Percentiles rank a stretch among this genome's conserved stretches.
Evolutionary conservation across 2,329 filamentous ascomycete genomes (phyloP).

Genomic region (Alternaria conjuncta): DNA sequence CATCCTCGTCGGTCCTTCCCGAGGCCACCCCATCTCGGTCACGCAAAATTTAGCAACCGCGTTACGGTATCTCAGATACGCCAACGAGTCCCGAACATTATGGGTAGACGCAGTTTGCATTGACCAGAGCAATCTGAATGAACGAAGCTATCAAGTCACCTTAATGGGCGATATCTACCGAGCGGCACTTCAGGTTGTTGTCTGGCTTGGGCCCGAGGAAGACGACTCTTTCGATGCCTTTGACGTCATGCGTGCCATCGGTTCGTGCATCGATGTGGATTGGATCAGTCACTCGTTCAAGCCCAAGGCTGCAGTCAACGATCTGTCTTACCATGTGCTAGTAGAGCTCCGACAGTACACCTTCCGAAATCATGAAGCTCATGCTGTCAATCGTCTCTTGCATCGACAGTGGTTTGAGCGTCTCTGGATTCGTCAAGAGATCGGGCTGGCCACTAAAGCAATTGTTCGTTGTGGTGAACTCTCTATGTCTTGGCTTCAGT

Average conservation of each 20-base stretch:
- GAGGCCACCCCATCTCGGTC: background rate
- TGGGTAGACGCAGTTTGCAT: background rate
- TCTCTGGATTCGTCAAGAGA: background rate
- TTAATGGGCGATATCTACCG: background rate
- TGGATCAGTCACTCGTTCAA: background rate
- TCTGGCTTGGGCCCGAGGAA: background rate
- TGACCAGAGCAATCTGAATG: rapidly evolving
- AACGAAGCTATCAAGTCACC: background rate
- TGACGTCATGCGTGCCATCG: rapidly evolving
- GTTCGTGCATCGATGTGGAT: background rate
- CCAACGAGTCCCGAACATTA: background rate
- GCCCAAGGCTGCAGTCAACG: background rate
- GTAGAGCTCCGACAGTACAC: rapidly evolving
- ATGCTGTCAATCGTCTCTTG: background rate
- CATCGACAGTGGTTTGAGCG: background rate
- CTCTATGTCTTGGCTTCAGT: background rate
- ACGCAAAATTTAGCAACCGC: background rate
- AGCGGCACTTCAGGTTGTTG: background rate
- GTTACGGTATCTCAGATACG: background rate
- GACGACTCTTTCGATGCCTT: background rate
- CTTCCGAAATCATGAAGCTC: background rate
- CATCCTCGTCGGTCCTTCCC: background rate
- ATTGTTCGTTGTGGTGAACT: background rate
- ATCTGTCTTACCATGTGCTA: rapidly evolving
- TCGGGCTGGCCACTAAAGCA: background rate